These are phyloP conservation scores for Phlebiopsis flavidoalba DNA, from an alignment of 768 basidiomycete genomes.

Conservation along the genomic window DNA sequence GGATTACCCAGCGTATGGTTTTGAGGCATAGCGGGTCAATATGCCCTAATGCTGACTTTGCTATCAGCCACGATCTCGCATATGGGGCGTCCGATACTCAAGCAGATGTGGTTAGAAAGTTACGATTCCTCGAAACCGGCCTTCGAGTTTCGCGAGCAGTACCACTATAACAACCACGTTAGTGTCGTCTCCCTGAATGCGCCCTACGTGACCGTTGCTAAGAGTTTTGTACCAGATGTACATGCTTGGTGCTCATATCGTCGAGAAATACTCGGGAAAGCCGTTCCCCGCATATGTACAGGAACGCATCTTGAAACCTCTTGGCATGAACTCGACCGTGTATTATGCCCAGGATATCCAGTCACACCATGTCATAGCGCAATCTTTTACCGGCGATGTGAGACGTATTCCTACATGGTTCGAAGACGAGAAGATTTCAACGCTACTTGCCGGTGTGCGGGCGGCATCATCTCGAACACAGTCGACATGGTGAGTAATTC, in stretches of 20 bases:
- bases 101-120: slow-evolving; percentile 16
- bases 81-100: slow-evolving; percentile 26
- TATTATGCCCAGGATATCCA: slow-evolving; percentile 29
- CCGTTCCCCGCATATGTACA: slow-evolving; percentile 34
- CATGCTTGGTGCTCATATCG: slow-evolving; percentile 27
- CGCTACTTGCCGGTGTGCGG: slow-evolving; percentile 32
- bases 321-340: slow-evolving; percentile 36
- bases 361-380: slow-evolving; percentile 26
- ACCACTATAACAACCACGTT: slow-evolving; percentile 36
- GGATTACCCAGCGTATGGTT: slow-evolving; percentile 34
- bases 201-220: not conserved
- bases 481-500: slow-evolving; percentile 34
- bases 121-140: slow-evolving; percentile 27
- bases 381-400: slow-evolving; percentile 28
- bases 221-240: slow-evolving; percentile 30
- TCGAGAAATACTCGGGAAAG: slow-evolving; percentile 27
- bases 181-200: not conserved
- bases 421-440: slow-evolving; percentile 19
- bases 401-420: slow-evolving; percentile 31
- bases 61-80: slow-evolving; percentile 29
- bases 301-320: slow-evolving; percentile 34
- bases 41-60: not conserved
- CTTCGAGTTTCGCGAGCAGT: slow-evolving; percentile 32
- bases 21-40: not conserved
- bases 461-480: slow-evolving; percentile 37